Evolutionary conservation across 805 yeast genomes (phyloP).

Genomic region (Wickerhamiella sorbophila): DNA sequence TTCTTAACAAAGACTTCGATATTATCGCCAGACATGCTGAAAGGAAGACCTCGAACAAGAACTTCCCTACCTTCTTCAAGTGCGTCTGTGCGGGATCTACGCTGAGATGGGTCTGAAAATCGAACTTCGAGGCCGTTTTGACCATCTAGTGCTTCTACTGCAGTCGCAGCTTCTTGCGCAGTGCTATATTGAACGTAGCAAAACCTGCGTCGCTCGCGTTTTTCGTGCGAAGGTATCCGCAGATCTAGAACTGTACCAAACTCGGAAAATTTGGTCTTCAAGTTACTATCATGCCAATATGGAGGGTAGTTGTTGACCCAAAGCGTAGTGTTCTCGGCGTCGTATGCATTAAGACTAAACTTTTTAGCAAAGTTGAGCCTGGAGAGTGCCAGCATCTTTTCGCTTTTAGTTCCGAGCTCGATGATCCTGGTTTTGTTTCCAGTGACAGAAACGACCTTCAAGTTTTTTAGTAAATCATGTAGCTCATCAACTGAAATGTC

Average conservation of each 20-base stretch:
- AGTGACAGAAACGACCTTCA: not conserved
- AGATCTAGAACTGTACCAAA: slow-evolving; percentile 6
- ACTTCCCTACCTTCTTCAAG: slow-evolving; percentile 6
- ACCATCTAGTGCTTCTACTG: not conserved
- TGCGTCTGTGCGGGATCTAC: slow-evolving; percentile 1
- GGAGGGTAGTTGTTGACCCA: slow-evolving; percentile 6
- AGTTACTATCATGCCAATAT: not conserved
- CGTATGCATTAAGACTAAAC: not conserved
- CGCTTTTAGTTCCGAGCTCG: slow-evolving; percentile 2
- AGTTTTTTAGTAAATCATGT: not conserved
- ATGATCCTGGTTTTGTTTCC: not conserved
- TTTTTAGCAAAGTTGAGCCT: not conserved
- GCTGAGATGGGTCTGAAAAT: slow-evolving; percentile 4
- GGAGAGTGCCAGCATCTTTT: slow-evolving; percentile 2
- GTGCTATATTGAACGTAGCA: slow-evolving; percentile 6
- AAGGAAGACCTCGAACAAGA: slow-evolving; percentile 6
- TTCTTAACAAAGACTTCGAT: not conserved
- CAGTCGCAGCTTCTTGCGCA: slow-evolving; percentile 2
- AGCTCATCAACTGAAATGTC: not conserved
- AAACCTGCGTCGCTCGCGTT: slow-evolving; percentile 4
- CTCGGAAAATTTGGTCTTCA: not conserved
- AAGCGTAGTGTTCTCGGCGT: slow-evolving; percentile 3
- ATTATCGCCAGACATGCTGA: not conserved
- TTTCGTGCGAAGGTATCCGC: slow-evolving; percentile 1
- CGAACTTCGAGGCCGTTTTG: not conserved